These are phyloP conservation scores for Coniosporium apollinis DNA, from an alignment of 495 filamentous ascomycete genomes.

Conservation along the genomic window DNA sequence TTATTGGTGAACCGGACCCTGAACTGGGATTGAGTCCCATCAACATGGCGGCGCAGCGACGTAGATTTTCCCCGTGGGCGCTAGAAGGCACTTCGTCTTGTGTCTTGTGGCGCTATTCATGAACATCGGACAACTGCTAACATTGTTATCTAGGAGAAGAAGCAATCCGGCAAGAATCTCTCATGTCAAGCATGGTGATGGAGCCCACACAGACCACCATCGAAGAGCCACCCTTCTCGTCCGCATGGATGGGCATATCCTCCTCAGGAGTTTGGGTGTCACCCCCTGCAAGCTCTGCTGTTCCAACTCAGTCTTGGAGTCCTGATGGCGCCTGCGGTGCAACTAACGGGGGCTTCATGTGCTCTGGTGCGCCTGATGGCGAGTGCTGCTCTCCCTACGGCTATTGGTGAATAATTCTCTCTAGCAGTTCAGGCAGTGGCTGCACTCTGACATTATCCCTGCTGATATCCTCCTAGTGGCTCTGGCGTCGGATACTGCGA, in stretches of 20 bases:
- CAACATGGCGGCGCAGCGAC: slow-evolving; percentile 2
- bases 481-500: too few species aligned
- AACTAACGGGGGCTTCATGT: slow-evolving; percentile 1
- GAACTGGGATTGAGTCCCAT: slow-evolving; percentile 6
- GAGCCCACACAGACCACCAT: too few species aligned
- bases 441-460: too few species aligned
- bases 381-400: slow-evolving; percentile 6
- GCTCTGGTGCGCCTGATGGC: slow-evolving; percentile 4
- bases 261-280: too few species aligned
- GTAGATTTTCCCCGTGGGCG: background rate
- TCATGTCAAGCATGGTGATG: too few species aligned
- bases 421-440: too few species aligned
- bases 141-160: background rate
- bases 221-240: too few species aligned
- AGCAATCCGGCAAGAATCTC: too few species aligned
- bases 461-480: too few species aligned
- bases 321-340: slow-evolving; percentile 6
- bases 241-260: too few species aligned
- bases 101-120: too few species aligned
- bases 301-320: background rate
- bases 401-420: slow-evolving; percentile 6
- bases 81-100: too few species aligned
- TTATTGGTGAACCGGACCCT: slow-evolving; percentile 3
- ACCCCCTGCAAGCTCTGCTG: background rate
- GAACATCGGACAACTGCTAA: background rate